Base-by-base conservation (phyloP, 179 eudicot species). In the Dionaea muscipula region DNA sequence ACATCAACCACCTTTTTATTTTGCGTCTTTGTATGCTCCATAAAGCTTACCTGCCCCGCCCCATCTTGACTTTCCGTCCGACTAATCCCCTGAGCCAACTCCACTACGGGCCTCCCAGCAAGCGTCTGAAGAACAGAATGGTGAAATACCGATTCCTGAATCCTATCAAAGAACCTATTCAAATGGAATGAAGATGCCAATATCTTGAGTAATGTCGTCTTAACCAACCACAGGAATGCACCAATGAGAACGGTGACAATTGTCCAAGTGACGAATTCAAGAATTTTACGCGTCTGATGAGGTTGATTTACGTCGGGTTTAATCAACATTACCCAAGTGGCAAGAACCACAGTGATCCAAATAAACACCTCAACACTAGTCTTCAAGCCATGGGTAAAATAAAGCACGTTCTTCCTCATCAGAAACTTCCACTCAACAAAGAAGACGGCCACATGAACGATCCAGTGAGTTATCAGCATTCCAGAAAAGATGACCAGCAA, bases 131-230 rank as follows among this genome's bases (percentile, higher is more conserved):
- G 70, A 43, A 72, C 76, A 48, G 60, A 65, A 7, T 75, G 76
- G 55, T 75, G 70, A 56, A 75, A 75, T 9, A 72, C 43, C 0
- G 80, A 47, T 65, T 72, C 74, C 19, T 75, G 77, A 47, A 75
- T 75, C 61, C 80, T 58, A 24, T 72, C 74, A 13, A 72, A 75
- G 60, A 72, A 72, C 44, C 74, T 51, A 51, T 65, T 68, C 47
- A 72, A 55, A 26, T 75, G 80, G 65, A 72, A 75, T 0, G 76
- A 68, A 3, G 77, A 64, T 17, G 76, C 80, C 43, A 75, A 46
- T 17, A 72, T 54, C 69, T 68, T 75, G 12, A 75, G 54, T 47
- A 75, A 46, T 0, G 68, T 47, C 20, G 80, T 75, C 66, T 75
- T 75, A 21, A 68, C 17, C 21, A 75, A 50, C 80, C 77, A 75